phyloP scores from a whole-genome alignment of 2,329 filamentous ascomycete species.

The Pestalotiopsis sp. region DNA sequence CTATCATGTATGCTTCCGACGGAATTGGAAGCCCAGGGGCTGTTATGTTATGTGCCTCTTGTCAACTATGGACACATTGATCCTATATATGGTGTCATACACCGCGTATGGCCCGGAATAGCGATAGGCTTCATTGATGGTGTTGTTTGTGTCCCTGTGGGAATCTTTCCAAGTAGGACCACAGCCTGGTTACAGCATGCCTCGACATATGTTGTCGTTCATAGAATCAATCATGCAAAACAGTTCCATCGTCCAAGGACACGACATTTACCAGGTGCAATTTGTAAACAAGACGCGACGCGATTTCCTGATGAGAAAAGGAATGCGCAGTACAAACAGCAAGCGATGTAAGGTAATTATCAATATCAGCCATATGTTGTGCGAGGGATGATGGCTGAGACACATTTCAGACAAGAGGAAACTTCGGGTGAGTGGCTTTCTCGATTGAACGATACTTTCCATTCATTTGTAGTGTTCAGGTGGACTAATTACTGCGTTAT shows the following conservation, averaged over 20 bases:
- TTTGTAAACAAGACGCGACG: too few species aligned
- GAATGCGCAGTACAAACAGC: not conserved
- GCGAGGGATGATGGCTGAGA: constrained; percentile 2
- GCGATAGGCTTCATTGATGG: not conserved
- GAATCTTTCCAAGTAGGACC: not conserved
- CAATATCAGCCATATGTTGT: not conserved
- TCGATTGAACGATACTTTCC: not conserved
- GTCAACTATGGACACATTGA: not conserved
- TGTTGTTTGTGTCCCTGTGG: not conserved
- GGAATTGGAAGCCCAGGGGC: not conserved
- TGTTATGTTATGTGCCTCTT: not conserved
- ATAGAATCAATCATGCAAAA: too few species aligned
- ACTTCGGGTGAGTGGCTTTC: not conserved
- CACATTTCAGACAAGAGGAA: not conserved
- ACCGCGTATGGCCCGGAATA: not conserved
- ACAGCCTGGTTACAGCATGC: not conserved
- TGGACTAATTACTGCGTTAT: not conserved
- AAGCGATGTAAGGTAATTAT: not conserved
- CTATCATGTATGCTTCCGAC: not conserved
- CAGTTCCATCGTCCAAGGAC: too few species aligned
- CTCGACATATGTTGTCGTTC: too few species aligned
- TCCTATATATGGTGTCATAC: not conserved
- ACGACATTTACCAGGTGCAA: too few species aligned
- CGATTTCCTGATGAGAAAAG: not conserved
- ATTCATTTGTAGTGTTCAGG: not conserved